Conservation (phyloP, 163 green algal species). For the Chlamydomonas reinhardtii region DNA sequence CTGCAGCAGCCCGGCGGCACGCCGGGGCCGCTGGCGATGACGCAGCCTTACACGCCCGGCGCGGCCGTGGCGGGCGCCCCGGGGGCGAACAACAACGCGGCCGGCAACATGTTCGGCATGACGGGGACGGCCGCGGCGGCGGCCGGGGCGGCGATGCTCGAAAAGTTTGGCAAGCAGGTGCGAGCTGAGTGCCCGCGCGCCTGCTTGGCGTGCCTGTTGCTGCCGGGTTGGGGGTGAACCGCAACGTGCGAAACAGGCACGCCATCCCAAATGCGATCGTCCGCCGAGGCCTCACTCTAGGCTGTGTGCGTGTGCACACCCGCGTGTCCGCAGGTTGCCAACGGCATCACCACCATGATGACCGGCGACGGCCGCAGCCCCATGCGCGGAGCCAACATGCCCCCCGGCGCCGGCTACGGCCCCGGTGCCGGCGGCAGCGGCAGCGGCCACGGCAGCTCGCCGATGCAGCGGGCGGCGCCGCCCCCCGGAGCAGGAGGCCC, state of each 20-base stretch:
- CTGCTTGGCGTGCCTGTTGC: not conserved
- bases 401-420: too few relatives aligned
- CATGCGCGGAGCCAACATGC: not conserved
- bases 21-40: too few relatives aligned
- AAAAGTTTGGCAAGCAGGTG: conserved; percentile 44
- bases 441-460: not conserved
- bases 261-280: too few relatives aligned
- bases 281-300: too few relatives aligned
- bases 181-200: not conserved
- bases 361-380: conserved; percentile 14
- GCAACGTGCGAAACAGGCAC: too few relatives aligned
- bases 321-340: not conserved
- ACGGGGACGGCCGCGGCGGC: not conserved
- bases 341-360: conserved; percentile 39
- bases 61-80: too few relatives aligned
- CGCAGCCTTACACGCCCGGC: too few relatives aligned
- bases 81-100: not conserved
- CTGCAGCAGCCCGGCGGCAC: too few relatives aligned
- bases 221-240: too few relatives aligned
- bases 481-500: not conserved
- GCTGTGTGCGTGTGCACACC: too few relatives aligned
- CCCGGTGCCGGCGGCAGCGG: not conserved
- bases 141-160: conserved; percentile 13
- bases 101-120: not conserved
- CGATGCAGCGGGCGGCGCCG: not conserved